Evolutionary conservation across 148 eudicot genomes (phyloP), one percentile per base, ranked within the genome.

Genomic region (Rhododendron griersonianum): DNA sequence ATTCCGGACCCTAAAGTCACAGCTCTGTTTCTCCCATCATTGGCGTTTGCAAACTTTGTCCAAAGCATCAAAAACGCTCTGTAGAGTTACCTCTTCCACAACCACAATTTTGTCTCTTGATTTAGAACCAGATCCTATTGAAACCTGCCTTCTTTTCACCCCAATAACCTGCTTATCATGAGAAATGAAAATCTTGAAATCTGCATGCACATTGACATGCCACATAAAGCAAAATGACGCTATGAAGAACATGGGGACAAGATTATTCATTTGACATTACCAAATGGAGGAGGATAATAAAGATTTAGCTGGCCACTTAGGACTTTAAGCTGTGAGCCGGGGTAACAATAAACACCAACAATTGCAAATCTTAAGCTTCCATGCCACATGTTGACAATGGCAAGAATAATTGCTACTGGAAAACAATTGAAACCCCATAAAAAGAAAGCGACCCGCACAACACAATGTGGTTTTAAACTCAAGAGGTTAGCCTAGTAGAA

Each of bases 101-200:
- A 95, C 89, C 78, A 96, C 94, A 87, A 95, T 90, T 89, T 94
- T 96, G 91, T 94, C 99, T 91, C 98, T 94, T 82, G 99, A 96
- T 92, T 96, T 95, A 2, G 98, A 96, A 69, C 98, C 98, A 21
- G 96, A 90, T 81, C 97, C 92, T 57, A 96, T 85, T 11, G 98
- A 95, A 50, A 93, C 93, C 86, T 96, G 99, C 88, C 99, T 92
- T 89, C 86, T 94, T 84, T 95, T 96, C 45, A 96, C 99, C 87
- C 99, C 98, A 50, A 96, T 39, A 55, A 96, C 98, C 99, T 96
- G 92, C 71, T 80, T 69, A 77, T 18, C 15, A 78, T 15, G 44
- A 35, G 35, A 82, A 30, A 55, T 55, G 78, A 55, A 57, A 78
- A 51, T 25, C 15, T 41, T 28, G 41, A 76, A 77, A 78, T 83